A percentile compares a stretch with the other conserved stretches of the same genome.
Evolutionary conservation across 371 early-diverging fungal genomes (phyloP).

Genomic region (Rhizopus stolonifer): DNA sequence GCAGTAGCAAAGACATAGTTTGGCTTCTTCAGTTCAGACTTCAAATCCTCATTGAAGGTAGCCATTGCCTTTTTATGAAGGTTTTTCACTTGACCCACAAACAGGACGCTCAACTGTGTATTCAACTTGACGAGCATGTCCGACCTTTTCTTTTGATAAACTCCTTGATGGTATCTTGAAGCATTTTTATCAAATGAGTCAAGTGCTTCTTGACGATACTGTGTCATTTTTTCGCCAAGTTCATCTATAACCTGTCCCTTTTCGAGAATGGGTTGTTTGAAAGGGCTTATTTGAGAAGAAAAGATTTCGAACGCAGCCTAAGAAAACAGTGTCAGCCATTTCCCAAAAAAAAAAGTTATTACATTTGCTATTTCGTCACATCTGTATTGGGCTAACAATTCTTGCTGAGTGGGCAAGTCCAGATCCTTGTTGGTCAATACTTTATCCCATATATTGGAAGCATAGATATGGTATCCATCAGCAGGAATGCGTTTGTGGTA

Average conservation of each 20-base stretch:
- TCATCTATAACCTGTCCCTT: slow-evolving; percentile 73
- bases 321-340: not conserved
- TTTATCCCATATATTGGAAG: slow-evolving; percentile 91
- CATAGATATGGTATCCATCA: slow-evolving; percentile 92
- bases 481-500: slow-evolving; percentile 94
- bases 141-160: slow-evolving; percentile 82
- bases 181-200: slow-evolving; percentile 86
- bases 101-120: slow-evolving; percentile 74
- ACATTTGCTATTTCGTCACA: slow-evolving; percentile 95
- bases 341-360: slow-evolving; percentile 1
- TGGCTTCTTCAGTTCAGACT: slow-evolving; percentile 45
- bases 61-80: slow-evolving; percentile 69
- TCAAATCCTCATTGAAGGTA: slow-evolving; percentile 55
- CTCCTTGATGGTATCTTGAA: slow-evolving; percentile 85
- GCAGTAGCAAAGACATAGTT: slow-evolving; percentile 57
- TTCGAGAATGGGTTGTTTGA: slow-evolving; percentile 70
- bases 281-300: slow-evolving; percentile 53
- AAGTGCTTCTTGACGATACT: slow-evolving; percentile 61
- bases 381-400: slow-evolving; percentile 95
- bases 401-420: slow-evolving; percentile 97
- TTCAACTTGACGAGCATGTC: slow-evolving; percentile 80
- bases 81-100: slow-evolving; percentile 85
- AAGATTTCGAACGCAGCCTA: slow-evolving; percentile 73
- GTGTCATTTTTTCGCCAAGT: slow-evolving; percentile 71
- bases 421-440: slow-evolving; percentile 92